Percentiles rank a stretch among this genome's conserved stretches.
phyloP scores from a whole-genome alignment of 2,329 filamentous ascomycete genomes.

The Penicillium brasilianum region DNA sequence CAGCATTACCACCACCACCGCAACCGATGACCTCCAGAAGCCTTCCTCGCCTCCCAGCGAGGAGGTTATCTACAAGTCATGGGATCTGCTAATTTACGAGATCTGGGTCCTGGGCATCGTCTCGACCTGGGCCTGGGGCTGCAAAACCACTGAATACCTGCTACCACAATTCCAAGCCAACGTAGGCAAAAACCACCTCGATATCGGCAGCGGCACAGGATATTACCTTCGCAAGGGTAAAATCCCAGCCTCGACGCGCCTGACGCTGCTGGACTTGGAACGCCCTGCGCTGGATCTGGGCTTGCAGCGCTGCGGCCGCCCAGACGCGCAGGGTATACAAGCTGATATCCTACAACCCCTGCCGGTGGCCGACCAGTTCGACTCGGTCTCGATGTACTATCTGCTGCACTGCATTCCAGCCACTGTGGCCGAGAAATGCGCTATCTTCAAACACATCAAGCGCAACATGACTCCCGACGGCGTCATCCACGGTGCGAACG shows the following conservation, averaged over 20 bases:
- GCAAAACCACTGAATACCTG: conserved; percentile 22
- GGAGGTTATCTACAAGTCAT: too few species aligned
- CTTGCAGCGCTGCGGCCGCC: conserved; percentile 9
- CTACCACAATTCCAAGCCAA: too few species aligned
- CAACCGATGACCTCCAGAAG: too few species aligned
- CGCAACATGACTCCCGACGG: conserved; percentile 42
- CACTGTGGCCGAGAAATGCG: conserved; percentile 34
- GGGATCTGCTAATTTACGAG: conserved; percentile 8
- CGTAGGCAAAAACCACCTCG: conserved; percentile 29
- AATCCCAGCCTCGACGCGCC: conserved; percentile 13
- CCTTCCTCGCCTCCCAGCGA: too few species aligned
- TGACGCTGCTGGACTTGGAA: conserved; percentile 35
- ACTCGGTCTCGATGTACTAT: conserved; percentile 47
- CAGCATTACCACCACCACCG: too few species aligned
- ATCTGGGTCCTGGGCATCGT: conserved; percentile 13
- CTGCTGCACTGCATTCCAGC: conserved; percentile 50
- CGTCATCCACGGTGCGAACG: conserved; percentile 46
- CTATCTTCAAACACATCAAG: conserved; percentile 41
- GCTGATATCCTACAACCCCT: conserved; percentile 46
- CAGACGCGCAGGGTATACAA: conserved; percentile 32
- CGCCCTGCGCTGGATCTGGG: conserved; percentile 5
- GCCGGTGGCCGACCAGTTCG: conserved; percentile 40
- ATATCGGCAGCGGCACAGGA: conserved; percentile 39
- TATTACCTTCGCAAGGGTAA: conserved; percentile 30
- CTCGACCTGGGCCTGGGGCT: conserved; percentile 36